Evolutionary conservation across 805 yeast genomes (phyloP), one percentile per base, ranked within the genome.

Genomic region (Wickerhamiella domercqiae): DNA sequence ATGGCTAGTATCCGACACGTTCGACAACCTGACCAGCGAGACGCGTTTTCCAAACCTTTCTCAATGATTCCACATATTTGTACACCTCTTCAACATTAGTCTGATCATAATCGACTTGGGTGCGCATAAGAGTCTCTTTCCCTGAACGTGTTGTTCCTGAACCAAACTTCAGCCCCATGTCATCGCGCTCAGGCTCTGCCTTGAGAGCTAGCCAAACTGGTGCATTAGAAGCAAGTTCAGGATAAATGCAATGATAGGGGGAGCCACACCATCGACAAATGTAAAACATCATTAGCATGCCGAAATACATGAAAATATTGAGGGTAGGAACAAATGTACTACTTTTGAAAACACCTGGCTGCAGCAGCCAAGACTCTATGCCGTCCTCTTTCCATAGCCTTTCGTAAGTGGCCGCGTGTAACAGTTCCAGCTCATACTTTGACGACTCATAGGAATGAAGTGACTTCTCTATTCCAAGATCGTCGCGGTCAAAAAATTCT

Each of bases 261-360:
- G 93, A 78, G 1, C 98, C 98, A 21, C 73, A 52, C 46, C 67
- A 63, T 46, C 97, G 69, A 7, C 94, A 93, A 5, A 84, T 30
- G 56, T 83, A 84, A 53, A 90, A 90, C 54, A 86, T 63, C 33
- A 75, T 44, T 40, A 83, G 52, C 97, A 90, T 90, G 9, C 93
- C 93, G 46, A 78, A 73, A 53, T 73, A 81, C 1, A 94, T 77
- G 55, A 86, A 64, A 3, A 78, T 58, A 53, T 83, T 84, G 54
- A 90, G 67, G 48, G 69, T 80, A 47, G 74, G 71, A 56, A 70
- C 74, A 49, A 81, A 83, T 3, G 93, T 78, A 43, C 76, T 76
- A 37, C 93, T 78, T 17, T 78, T 77, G 57, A 90, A 84, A 20
- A 90, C 81, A 14, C 99, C 98, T 0, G 99, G 99, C 42, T 90